Percentiles rank a stretch among this genome's conserved stretches.
Evolutionary conservation across 371 early-diverging fungal species (phyloP).

Genomic region (Mortierella sp.): DNA sequence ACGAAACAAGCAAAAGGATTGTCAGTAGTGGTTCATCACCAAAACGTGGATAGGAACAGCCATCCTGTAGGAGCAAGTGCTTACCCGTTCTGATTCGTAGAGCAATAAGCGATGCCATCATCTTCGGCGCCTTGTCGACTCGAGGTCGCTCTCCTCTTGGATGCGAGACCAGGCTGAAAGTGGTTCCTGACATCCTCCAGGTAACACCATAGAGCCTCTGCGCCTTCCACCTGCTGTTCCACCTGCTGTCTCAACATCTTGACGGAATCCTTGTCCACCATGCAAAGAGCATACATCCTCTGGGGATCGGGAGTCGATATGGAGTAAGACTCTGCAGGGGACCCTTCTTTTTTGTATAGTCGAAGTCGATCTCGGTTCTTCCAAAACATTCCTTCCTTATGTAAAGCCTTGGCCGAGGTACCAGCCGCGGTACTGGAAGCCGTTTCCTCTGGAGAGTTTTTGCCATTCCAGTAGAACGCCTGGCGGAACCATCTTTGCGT

Average conservation of each 20-base stretch:
- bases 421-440: background rate
- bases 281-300: constrained; percentile 35
- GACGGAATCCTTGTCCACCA: constrained; percentile 69
- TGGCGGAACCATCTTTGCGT: constrained; percentile 65
- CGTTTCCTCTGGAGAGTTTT: constrained; percentile 51
- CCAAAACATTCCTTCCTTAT: constrained; percentile 70
- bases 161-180: constrained; percentile 42
- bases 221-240: constrained; percentile 37
- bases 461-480: constrained; percentile 75
- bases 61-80: background rate
- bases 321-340: constrained; percentile 70
- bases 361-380: constrained; percentile 62
- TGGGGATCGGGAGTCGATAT: constrained; percentile 46
- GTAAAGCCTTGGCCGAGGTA: constrained; percentile 9
- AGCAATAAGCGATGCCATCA: constrained; percentile 63
- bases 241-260: constrained; percentile 54
- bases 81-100: constrained; percentile 67
- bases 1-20: background rate
- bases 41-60: background rate
- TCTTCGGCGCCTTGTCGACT: constrained; percentile 56
- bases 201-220: constrained; percentile 55
- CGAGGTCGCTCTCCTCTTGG: constrained; percentile 18
- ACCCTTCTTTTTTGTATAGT: constrained; percentile 67
- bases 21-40: background rate
- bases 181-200: constrained; percentile 44